Percentiles rank a stretch among this genome's conserved stretches.
These are phyloP conservation scores for Penicillium italicum DNA, from an alignment of 2,329 filamentous ascomycete genomes.

Conservation along the genomic window DNA sequence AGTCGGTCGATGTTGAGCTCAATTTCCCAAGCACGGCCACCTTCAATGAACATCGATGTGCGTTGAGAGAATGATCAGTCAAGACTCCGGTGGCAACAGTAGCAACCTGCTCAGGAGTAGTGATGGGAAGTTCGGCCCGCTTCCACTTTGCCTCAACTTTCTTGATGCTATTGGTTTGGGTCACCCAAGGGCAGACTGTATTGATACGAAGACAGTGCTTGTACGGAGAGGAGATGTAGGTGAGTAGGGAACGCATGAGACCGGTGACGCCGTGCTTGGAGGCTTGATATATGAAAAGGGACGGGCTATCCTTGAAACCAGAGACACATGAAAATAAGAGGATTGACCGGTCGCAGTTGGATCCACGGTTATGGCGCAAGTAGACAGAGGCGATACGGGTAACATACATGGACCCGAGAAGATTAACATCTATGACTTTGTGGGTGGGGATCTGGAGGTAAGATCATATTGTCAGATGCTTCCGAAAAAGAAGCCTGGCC, in stretches of 20 bases:
- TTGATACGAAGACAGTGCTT: constrained; percentile 44
- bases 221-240: constrained; percentile 31
- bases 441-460: constrained; percentile 30
- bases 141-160: constrained; percentile 38
- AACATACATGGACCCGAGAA: constrained; percentile 48
- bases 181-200: constrained; percentile 47
- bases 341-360: constrained; percentile 40
- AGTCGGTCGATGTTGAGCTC: constrained; percentile 43
- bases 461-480: neutral
- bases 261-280: constrained; percentile 52
- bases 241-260: constrained; percentile 46
- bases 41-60: constrained; percentile 43
- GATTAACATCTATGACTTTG: constrained; percentile 48
- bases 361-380: constrained; percentile 41
- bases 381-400: constrained; percentile 50
- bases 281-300: constrained; percentile 47
- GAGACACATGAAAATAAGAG: constrained; percentile 47
- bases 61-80: constrained; percentile 36
- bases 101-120: constrained; percentile 41
- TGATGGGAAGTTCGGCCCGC: constrained; percentile 39
- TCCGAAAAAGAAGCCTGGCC: too few relatives aligned
- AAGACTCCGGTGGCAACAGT: constrained; percentile 38
- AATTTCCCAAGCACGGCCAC: constrained; percentile 45
- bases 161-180: constrained; percentile 37
- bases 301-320: constrained; percentile 49